A percentile compares a stretch with the other conserved stretches of the same genome.
Evolutionary conservation across 2,329 filamentous ascomycete species (phyloP).

Genomic region (Zymoseptoria tritici): DNA sequence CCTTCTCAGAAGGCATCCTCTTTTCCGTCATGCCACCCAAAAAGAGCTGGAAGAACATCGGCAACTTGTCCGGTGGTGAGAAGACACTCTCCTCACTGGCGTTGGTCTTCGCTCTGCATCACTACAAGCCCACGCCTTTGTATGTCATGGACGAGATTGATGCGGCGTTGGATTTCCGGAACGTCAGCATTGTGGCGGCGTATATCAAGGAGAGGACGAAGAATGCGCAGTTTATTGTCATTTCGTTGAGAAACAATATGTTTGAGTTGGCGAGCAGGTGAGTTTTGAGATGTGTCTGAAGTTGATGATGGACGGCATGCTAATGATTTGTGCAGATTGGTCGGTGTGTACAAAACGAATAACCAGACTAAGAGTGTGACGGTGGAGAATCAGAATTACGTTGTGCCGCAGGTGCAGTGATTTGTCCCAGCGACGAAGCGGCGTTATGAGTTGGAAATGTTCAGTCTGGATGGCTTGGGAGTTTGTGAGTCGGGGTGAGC

Average conservation of each 20-base stretch:
- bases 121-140: conserved; percentile 93
- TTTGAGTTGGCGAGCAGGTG: conserved; percentile 99
- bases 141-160: conserved; percentile 99
- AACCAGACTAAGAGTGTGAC: conserved; percentile 57
- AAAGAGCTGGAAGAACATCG: conserved; percentile 99
- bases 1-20: conserved; percentile 91
- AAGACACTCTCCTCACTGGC: conserved; percentile 92
- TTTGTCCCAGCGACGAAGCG: background rate
- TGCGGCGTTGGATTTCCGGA: conserved; percentile 92
- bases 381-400: conserved; percentile 46
- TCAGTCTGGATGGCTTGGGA: background rate
- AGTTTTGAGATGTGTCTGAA: conserved; percentile 54
- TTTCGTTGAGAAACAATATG: conserved; percentile 98
- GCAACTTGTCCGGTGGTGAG: conserved; percentile 89
- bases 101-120: conserved; percentile 94
- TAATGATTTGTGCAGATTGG: conserved; percentile 50
- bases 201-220: conserved; percentile 99
- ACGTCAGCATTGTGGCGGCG: conserved; percentile 94
- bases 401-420: conserved; percentile 18
- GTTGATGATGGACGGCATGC: conserved; percentile 1
- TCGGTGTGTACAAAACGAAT: conserved; percentile 99
- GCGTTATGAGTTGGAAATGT: background rate
- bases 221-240: conserved; percentile 98
- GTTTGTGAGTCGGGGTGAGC: background rate
- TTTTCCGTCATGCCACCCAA: conserved; percentile 99